Percentiles rank a stretch among this genome's conserved stretches.
These are phyloP conservation scores for Lentinula detonsa DNA, from an alignment of 768 basidiomycete genomes.

Conservation along the genomic window DNA sequence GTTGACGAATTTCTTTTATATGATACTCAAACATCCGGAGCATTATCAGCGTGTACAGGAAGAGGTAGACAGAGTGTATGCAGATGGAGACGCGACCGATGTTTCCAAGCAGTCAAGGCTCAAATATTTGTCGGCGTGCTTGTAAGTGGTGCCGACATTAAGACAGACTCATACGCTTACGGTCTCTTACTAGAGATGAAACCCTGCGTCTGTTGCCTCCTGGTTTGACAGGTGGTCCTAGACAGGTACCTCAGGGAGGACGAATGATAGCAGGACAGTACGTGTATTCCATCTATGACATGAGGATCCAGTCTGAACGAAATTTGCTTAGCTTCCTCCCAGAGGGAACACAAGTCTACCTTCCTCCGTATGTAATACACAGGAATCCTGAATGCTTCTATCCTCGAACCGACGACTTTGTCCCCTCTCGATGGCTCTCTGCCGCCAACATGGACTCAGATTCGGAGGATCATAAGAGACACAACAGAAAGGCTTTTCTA, in stretches of 20 bases:
- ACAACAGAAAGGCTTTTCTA: constrained; percentile 26
- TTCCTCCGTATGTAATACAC: constrained; percentile 27
- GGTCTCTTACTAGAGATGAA: constrained; percentile 24
- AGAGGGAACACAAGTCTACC: constrained; percentile 25
- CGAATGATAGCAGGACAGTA: constrained; percentile 22
- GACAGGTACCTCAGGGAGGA: constrained; percentile 21
- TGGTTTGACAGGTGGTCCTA: constrained; percentile 24
- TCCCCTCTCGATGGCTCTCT: constrained; percentile 34
- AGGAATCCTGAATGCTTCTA: constrained; percentile 33
- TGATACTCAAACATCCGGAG: constrained; percentile 3
- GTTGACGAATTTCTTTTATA: not conserved
- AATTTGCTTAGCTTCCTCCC: constrained; percentile 23
- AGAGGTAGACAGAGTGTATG: constrained; percentile 6
- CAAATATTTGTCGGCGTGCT: constrained; percentile 27
- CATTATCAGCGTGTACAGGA: constrained; percentile 1
- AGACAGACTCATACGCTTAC: not conserved
- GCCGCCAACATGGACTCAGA: constrained; percentile 2
- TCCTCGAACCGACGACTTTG: constrained; percentile 29
- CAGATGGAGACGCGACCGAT: not conserved
- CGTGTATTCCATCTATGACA: not conserved
- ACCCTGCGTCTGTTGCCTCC: constrained; percentile 32
- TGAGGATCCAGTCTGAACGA: not conserved
- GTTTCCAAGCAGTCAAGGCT: constrained; percentile 13
- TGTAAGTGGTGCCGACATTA: constrained; percentile 15
- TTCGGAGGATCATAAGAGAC: not conserved